Percentiles rank a stretch among this genome's conserved stretches.
phyloP scores from a whole-genome alignment of 805 yeast species.

The Ogataea saltuana region DNA sequence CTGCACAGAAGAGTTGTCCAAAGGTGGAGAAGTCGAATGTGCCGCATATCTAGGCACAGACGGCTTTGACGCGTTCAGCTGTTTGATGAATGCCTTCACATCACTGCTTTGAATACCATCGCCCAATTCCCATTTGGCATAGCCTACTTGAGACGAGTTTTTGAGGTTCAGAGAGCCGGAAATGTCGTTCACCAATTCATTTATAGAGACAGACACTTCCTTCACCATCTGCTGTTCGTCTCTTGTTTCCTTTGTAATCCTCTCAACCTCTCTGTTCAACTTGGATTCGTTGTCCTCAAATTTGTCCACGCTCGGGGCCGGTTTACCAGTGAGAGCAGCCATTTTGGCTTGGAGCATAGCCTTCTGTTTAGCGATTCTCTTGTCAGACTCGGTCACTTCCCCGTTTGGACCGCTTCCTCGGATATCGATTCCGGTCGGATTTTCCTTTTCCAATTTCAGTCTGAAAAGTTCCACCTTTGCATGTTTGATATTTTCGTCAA shows the following conservation, averaged over 20 bases:
- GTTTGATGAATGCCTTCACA: conserved; percentile 62
- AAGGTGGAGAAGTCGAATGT: background rate
- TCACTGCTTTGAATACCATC: conserved; percentile 66
- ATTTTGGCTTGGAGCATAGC: conserved; percentile 80
- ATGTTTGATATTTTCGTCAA: conserved; percentile 67
- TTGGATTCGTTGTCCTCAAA: conserved; percentile 56
- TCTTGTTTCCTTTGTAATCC: conserved; percentile 53
- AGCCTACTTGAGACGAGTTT: conserved; percentile 45
- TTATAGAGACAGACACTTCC: conserved; percentile 73
- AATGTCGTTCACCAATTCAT: conserved; percentile 51
- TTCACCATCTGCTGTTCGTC: conserved; percentile 59
- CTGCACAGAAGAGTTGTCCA: background rate
- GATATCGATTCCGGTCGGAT: conserved; percentile 67
- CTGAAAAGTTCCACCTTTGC: conserved; percentile 67
- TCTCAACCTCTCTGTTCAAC: conserved; percentile 52
- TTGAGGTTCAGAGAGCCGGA: conserved; percentile 33
- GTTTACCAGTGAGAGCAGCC: conserved; percentile 89
- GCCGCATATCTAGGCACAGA: conserved; percentile 1
- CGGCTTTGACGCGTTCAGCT: conserved; percentile 43
- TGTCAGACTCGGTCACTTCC: conserved; percentile 78
- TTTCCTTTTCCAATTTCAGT: conserved; percentile 52
- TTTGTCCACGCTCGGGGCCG: conserved; percentile 44
- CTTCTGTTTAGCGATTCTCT: conserved; percentile 75
- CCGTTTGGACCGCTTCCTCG: conserved; percentile 89
- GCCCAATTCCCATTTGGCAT: conserved; percentile 79